phyloP scores from a whole-genome alignment of 148 eudicot genomes.

The Vaccinium corymbosum region DNA sequence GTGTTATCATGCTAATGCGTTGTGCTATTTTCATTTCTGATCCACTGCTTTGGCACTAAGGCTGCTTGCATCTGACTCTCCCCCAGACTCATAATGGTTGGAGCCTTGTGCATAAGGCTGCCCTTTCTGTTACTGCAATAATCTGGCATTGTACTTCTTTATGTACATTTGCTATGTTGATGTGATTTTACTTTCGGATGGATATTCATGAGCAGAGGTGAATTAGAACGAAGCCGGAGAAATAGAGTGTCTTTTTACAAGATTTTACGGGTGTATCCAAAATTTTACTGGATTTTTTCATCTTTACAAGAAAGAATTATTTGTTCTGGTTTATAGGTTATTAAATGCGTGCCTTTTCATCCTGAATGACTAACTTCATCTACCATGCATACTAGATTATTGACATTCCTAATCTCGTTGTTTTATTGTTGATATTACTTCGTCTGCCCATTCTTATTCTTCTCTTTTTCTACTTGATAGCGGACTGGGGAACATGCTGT shows the following conservation, averaged over 20 bases:
- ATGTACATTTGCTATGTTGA: neutral
- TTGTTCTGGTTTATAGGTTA: neutral
- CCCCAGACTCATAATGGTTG: neutral
- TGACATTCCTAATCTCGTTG: neutral
- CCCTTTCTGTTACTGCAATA: neutral
- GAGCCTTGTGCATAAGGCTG: neutral
- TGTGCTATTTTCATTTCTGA: neutral
- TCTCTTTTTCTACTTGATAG: slow-evolving; percentile 34
- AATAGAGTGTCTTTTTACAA: neutral
- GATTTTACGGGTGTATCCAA: neutral
- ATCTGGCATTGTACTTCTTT: neutral
- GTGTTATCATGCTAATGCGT: neutral
- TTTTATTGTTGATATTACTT: neutral
- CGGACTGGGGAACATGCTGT: slow-evolving; percentile 59
- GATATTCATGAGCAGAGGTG: neutral
- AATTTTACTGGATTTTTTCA: neutral
- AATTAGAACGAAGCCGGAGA: neutral
- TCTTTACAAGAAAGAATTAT: neutral
- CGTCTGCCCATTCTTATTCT: neutral
- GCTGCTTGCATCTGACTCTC: neutral
- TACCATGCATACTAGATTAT: neutral
- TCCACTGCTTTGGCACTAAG: neutral
- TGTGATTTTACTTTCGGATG: neutral
- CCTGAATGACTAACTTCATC: neutral
- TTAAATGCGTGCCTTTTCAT: neutral